A percentile compares a stretch with the other conserved stretches of the same genome.
Conservation (phyloP, 1,139 yeast species). For the Hemisphaericaspora xylofermentans region DNA sequence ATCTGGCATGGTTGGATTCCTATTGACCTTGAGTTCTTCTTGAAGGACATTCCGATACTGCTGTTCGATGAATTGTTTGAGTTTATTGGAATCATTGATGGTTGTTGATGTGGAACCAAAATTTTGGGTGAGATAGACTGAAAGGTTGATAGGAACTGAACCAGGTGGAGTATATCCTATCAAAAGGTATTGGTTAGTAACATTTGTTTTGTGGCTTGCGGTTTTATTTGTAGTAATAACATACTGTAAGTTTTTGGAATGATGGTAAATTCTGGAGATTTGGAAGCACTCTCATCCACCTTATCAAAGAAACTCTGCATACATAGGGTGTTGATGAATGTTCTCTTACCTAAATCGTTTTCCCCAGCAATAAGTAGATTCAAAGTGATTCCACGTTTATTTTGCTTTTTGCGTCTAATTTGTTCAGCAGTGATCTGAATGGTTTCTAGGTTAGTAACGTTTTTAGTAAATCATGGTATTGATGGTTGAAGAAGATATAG, state of each 20-base stretch:
- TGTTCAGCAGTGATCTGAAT: constrained; percentile 7
- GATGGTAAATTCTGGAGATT: not conserved
- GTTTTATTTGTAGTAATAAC: not conserved
- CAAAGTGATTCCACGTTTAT: constrained; percentile 22
- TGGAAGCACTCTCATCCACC: not conserved
- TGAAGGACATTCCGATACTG: constrained; percentile 55
- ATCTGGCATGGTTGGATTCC: constrained; percentile 55
- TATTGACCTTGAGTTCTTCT: constrained; percentile 60
- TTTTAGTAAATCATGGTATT: too few relatives aligned
- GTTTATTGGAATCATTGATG: constrained; percentile 11
- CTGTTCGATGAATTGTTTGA: constrained; percentile 51
- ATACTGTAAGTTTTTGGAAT: constrained; percentile 14
- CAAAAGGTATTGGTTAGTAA: constrained; percentile 1
- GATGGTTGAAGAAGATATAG: too few relatives aligned
- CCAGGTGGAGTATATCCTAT: constrained; percentile 7
- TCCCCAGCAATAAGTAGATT: constrained; percentile 35
- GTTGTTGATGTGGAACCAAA: constrained; percentile 38
- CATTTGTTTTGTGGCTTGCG: not conserved
- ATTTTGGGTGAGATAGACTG: constrained; percentile 26
- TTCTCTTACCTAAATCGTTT: constrained; percentile 34
- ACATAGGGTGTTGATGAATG: constrained; percentile 34
- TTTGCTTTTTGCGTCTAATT: constrained; percentile 14
- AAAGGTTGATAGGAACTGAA: constrained; percentile 25
- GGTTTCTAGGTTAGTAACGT: not conserved
- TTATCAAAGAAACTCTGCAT: constrained; percentile 16